phyloP scores from a whole-genome alignment of 2,329 filamentous ascomycete species.

The Drechslerella stenobrocha region DNA sequence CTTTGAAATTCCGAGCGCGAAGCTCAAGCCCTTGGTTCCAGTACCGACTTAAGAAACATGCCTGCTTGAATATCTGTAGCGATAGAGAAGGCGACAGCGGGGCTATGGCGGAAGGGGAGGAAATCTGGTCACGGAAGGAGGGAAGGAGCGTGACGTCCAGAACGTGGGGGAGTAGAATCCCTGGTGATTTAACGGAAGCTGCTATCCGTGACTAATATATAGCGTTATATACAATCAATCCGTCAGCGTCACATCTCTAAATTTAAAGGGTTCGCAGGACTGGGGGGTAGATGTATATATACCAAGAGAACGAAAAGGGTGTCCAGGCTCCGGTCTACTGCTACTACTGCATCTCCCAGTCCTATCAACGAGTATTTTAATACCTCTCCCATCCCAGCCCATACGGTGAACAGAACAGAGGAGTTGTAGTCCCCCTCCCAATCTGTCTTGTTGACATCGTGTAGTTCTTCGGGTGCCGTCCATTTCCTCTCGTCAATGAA shows the following conservation, averaged over 20 bases:
- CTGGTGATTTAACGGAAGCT: background rate
- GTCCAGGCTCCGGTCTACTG: conserved; percentile 3
- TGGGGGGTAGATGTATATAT: background rate
- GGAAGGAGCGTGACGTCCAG: conserved; percentile 5
- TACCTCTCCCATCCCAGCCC: conserved; percentile 7
- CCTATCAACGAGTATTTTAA: background rate
- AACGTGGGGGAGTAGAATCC: conserved; percentile 1
- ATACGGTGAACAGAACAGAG: conserved; percentile 6
- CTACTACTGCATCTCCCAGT: background rate
- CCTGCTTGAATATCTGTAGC: background rate
- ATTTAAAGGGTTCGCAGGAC: background rate
- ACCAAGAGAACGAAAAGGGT: conserved; percentile 1
- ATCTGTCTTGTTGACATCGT: background rate
- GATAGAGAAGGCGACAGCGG: background rate
- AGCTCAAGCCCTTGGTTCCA: conserved; percentile 9
- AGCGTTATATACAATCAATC: too few species aligned
- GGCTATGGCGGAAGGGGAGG: background rate
- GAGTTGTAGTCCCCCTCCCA: conserved; percentile 1
- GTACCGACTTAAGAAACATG: background rate
- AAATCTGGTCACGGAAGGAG: background rate
- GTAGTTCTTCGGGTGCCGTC: background rate
- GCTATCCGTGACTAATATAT: background rate
- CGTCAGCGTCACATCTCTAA: too few species aligned
- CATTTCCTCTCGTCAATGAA: background rate
- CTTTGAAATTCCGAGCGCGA: background rate